Evolutionary conservation across 441 rosid genomes (phyloP), one percentile per base, ranked within the genome.

Genomic region (Populus hybrid): DNA sequence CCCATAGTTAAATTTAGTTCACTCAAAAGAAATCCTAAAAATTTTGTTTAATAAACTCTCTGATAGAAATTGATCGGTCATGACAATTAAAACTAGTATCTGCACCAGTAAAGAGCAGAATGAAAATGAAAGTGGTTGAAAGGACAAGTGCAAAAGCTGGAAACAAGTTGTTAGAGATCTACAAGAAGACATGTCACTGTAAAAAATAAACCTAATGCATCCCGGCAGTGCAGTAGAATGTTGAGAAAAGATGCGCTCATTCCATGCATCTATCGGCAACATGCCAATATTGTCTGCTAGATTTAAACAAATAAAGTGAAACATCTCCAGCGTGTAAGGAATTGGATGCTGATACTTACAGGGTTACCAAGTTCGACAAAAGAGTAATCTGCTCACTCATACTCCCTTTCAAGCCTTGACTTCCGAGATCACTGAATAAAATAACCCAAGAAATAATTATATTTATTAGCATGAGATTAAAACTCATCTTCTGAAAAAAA

Each of bases 371-470:
- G 83, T 96, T 74, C 40, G 92, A 83, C 81, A 96, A 86, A 76
- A 89, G 95, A 80, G 95, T 85, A 82, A 96, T 96, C 83, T 89
- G 91, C 73, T 93, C 98, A 80, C 97, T 91, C 73, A 94, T 88
- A 78, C 73, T 85, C 73, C 99, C 99, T 88, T 92, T 94, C 89
- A 96, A 85, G 81, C 97, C 97, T 87, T 90, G 99, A 78, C 93
- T 93, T 77, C 90, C 94, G 72, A 97, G 95, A 84, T 94, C 99
- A 80, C 99, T 94, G 89, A 78, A 85, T 10, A 86, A 76, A 73
- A 73, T 35, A 59, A 72, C 50, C 10, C 10, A 38, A 26, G 71
- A 70, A 69, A 74, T 0, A 40, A 12, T 10, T 40, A 40, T 40
- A 11, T 3, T 71, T 5, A 50, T 46, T 46, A 67, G 6, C 64